Conservation (phyloP, 257 asterid genomes). For the Eustoma russellianum region DNA sequence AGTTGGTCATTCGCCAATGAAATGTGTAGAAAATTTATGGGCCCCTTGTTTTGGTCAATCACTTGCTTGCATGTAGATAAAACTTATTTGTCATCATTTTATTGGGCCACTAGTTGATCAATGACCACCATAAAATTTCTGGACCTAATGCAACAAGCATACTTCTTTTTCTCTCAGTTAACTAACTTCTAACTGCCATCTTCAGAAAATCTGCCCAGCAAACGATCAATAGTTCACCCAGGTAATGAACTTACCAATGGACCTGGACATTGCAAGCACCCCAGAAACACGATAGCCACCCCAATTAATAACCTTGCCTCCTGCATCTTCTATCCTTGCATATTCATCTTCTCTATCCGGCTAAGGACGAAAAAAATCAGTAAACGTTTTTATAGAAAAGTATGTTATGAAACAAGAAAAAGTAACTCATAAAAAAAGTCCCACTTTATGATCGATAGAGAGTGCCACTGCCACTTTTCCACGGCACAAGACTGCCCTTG, state of each 20-base stretch:
- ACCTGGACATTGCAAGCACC: constrained; percentile 68
- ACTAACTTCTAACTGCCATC: too few species aligned
- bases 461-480: constrained; percentile 62
- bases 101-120: too few species aligned
- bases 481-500: constrained; percentile 72
- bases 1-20: too few species aligned
- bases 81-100: too few species aligned
- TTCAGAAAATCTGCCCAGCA: too few species aligned
- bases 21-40: too few species aligned
- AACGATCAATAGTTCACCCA: too few species aligned
- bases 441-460: constrained; percentile 73
- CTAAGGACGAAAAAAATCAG: constrained; percentile 19
- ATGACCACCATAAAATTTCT: too few species aligned
- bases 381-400: background rate
- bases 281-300: constrained; percentile 75
- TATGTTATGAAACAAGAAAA: background rate
- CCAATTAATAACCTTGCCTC: constrained; percentile 80
- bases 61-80: too few species aligned
- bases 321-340: constrained; percentile 55
- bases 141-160: too few species aligned
- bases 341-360: constrained; percentile 65
- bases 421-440: constrained; percentile 4
- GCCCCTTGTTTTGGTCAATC: too few species aligned
- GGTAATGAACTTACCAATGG: constrained; percentile 44
- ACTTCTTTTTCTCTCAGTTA: too few species aligned